Conservation (phyloP, 1,284 basidiomycete genomes). For the Retiboletus flavoniger region DNA sequence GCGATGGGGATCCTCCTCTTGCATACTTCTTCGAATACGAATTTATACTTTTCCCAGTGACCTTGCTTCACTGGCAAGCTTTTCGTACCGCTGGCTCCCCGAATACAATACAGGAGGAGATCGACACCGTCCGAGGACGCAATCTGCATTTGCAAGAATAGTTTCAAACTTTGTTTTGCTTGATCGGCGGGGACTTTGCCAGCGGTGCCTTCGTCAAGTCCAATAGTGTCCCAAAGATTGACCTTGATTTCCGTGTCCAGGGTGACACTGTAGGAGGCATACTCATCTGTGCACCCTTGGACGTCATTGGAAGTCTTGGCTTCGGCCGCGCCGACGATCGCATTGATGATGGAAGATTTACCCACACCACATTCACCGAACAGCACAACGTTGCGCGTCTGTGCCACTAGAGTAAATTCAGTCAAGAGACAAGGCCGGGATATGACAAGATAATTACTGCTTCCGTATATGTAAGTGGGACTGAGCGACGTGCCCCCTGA, state of each 20-base stretch:
- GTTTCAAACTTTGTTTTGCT: conserved; percentile 18
- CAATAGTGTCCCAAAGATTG: conserved; percentile 30
- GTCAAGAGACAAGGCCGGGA: background rate
- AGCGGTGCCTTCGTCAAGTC: conserved; percentile 21
- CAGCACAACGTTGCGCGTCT: conserved; percentile 26
- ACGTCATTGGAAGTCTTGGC: conserved; percentile 21
- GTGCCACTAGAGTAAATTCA: background rate
- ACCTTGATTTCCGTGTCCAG: conserved; percentile 10
- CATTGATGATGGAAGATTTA: conserved; percentile 32
- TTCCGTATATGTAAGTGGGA: conserved; percentile 11
- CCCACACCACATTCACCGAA: conserved; percentile 31
- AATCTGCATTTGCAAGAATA: conserved; percentile 19
- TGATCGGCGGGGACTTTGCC: conserved; percentile 13
- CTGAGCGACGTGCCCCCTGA: background rate
- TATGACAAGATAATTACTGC: conserved; percentile 5
- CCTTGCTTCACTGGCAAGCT: conserved; percentile 16
- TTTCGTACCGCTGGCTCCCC: conserved; percentile 15
- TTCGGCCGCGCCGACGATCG: conserved; percentile 12
- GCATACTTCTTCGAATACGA: conserved; percentile 23
- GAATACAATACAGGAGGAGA: conserved; percentile 26
- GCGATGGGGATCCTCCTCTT: conserved; percentile 23
- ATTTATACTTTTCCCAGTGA: conserved; percentile 16
- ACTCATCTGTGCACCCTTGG: conserved; percentile 13
- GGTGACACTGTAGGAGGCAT: conserved; percentile 4
- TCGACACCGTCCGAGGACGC: conserved; percentile 20